phyloP scores from a whole-genome alignment of 768 basidiomycete species.

The Exsudoporus frostii region DNA sequence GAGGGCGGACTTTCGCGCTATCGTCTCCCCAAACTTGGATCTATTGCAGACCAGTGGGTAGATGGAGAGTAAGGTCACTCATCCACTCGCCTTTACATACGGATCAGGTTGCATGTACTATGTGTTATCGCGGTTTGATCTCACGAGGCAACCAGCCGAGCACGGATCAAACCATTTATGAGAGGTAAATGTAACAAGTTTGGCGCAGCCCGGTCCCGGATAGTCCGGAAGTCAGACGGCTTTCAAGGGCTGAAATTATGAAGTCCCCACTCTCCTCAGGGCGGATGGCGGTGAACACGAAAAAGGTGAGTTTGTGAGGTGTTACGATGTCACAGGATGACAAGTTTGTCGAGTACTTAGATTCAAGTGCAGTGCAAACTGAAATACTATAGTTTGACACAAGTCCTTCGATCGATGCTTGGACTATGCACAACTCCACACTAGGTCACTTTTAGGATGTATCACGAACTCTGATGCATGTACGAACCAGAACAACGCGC shows the following conservation, averaged over 20 bases:
- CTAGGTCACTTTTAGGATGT: conserved; percentile 1
- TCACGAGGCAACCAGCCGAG: not conserved
- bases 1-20: conserved; percentile 51
- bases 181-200: not conserved
- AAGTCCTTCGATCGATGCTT: conserved; percentile 11
- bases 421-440: conserved; percentile 11
- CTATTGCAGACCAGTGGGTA: conserved; percentile 67
- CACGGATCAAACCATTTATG: not conserved
- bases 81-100: not conserved
- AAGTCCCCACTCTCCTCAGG: not conserved
- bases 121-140: not conserved
- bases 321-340: not conserved
- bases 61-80: conserved; percentile 47
- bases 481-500: conserved; percentile 51
- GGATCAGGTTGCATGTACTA: not conserved
- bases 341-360: not conserved
- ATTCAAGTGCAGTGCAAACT: not conserved
- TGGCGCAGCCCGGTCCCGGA: not conserved
- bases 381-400: conserved; percentile 9
- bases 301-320: not conserved
- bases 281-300: not conserved
- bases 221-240: not conserved
- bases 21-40: conserved; percentile 61
- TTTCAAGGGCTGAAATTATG: not conserved
- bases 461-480: not conserved